Evolutionary conservation across 208 protist genomes (phyloP), one percentile per base, ranked within the genome.

Genomic region (Leishmania gerbilli): DNA sequence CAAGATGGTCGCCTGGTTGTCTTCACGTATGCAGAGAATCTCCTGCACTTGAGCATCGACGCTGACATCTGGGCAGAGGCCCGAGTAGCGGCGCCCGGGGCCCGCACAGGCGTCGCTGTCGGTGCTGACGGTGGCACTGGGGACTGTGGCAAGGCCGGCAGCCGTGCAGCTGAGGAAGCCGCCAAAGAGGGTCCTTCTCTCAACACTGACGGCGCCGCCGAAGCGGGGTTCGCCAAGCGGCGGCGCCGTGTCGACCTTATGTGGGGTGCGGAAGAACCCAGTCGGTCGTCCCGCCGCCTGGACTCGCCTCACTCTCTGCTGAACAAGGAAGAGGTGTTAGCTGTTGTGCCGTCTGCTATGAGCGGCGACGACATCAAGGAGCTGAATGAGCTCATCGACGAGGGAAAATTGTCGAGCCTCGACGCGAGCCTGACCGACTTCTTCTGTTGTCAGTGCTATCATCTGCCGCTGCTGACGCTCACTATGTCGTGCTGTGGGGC

Each of bases 401-500:
- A 84, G n/a, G 93, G 90, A 13, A 79, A 58, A 47, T 34, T 89
- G 21, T 79, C 91, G 31, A 81, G 75, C 27, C 47, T 93, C 1
- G 80, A 89, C 42, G 49, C 58, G 2, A 76, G 76, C 7, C 72
- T 92, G 24, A 78, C 76, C 17, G 55, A 79, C 56, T 95, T 90
- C 72, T 85, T 91, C 40, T 97, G 93, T 74, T 71, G 68, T 31
- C 85, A 88, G 74, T 97, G 93, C 79, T 65, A 74, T n/a, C 80
- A 79, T 2, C 76, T 97, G 13, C 93, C 93, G 21, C 72, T 74
- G 17, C 72, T 88, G 42, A 95, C 91, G 65, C 81, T 94, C 2
- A 97, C 93, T 47, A 93, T 95, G 87, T 91, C 89, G 8, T 97
- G 93, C 82, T 97, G 93, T 76, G 93, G 90, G n/a, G 86, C 87